Evolutionary conservation across 495 filamentous ascomycete species (phyloP).

Genomic region (Neurospora sp.): DNA sequence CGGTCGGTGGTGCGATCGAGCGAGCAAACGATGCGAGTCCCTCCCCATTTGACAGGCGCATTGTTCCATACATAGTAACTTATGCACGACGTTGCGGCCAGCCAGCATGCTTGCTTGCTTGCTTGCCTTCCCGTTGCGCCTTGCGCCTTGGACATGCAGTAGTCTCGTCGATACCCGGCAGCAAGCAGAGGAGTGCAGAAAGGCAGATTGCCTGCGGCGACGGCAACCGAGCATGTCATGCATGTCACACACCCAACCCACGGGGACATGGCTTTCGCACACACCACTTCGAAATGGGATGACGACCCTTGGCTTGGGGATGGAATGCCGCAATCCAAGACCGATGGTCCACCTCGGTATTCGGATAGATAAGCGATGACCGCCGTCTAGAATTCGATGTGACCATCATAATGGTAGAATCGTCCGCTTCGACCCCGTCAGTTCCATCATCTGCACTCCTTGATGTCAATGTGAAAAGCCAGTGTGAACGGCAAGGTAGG

Average conservation of each 20-base stretch:
- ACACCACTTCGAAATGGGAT: background rate
- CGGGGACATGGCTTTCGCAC: background rate
- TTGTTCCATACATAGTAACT: background rate
- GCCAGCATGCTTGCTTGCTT: background rate
- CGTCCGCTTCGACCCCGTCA: background rate
- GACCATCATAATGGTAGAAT: background rate
- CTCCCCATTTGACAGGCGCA: background rate
- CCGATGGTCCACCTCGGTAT: background rate
- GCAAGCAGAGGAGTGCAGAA: background rate
- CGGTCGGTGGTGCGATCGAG: background rate
- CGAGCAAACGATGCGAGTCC: background rate
- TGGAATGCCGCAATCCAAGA: background rate
- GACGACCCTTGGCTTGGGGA: background rate
- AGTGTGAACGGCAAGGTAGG: conserved; percentile 4
- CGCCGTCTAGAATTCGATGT: background rate
- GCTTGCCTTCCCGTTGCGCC: background rate
- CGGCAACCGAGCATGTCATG: background rate
- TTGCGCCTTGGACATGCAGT: background rate
- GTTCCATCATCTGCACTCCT: background rate
- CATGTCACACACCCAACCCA: background rate
- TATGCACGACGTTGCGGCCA: background rate
- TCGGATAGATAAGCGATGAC: background rate
- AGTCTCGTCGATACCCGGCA: background rate
- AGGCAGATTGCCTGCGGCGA: background rate
- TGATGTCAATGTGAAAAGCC: background rate